These are phyloP conservation scores for Thraustochytrium striatum DNA, from an alignment of 352 stramenopile species.

Conservation along the genomic window DNA sequence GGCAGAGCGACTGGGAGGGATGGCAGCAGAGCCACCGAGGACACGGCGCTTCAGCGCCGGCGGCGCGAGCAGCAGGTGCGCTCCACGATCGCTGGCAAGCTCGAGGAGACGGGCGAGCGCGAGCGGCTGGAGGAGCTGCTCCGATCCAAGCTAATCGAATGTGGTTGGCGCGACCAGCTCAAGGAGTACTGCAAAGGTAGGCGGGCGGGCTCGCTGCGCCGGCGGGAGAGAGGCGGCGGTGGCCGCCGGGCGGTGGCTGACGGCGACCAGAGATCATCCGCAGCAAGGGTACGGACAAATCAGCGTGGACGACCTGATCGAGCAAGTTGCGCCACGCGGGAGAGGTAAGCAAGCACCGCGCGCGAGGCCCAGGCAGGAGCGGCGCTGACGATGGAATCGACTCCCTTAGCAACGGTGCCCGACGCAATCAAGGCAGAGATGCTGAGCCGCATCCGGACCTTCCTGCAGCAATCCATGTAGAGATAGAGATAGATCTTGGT, in stretches of 20 bases:
- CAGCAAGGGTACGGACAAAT: conserved; percentile 88
- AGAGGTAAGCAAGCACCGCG: conserved; percentile 57
- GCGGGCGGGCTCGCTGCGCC: neutral
- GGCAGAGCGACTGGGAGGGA: no score
- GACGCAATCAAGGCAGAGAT: conserved; percentile 80
- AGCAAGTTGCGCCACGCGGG: conserved; percentile 81
- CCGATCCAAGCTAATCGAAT: conserved; percentile 75
- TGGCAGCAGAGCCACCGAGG: no score
- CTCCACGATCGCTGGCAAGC: conserved; percentile 72
- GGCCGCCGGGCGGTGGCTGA: neutral
- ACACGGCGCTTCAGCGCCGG: conserved; percentile 59
- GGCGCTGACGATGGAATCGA: conserved; percentile 6
- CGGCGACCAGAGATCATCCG: conserved; percentile 77
- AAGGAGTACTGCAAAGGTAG: conserved; percentile 77
- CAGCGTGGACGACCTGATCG: conserved; percentile 85
- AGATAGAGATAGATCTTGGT: no score
- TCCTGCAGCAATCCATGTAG: conserved; percentile 73
- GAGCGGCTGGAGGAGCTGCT: conserved; percentile 73
- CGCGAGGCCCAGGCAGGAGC: neutral
- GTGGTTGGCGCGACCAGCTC: conserved; percentile 84
- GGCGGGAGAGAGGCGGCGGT: neutral
- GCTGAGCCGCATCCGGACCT: conserved; percentile 80
- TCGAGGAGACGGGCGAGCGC: conserved; percentile 80
- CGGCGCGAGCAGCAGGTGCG: conserved; percentile 69
- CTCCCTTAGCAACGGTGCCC: conserved; percentile 68